Evolutionary conservation across 2,329 filamentous ascomycete species (phyloP), one percentile per base, ranked within the genome.

Genomic region (Epichloe brachyelytri): DNA sequence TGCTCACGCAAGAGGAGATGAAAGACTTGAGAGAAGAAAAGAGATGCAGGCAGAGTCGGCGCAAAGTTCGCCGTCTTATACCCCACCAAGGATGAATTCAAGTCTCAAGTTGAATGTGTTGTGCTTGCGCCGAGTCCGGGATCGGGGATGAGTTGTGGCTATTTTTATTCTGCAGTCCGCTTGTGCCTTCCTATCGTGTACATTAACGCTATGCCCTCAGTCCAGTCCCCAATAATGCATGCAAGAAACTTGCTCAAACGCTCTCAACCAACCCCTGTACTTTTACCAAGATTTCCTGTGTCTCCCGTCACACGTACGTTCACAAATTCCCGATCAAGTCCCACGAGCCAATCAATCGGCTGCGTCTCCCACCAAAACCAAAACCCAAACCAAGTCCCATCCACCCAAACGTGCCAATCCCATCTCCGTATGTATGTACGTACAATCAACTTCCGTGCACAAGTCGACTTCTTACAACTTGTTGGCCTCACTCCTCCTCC

Each of bases 161-260:
- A 7, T 30, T 30, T 4, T 30, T 11, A 10, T 10, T 10, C 8
- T 30, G 26, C 26, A 30, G 26, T 30, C 26, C 8, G 26, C 8
- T 4, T 30, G 26, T 10, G 26, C 26, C 10, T 30, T 30, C 8
- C 10, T 30, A 8, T 11, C 26, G 26, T 10, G 8, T 30, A 30
- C 26, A 8, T 8, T 0, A 30, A 30, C 5, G 20, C 22, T 33
- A 44, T 17, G 1, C n/a, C 17, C 39, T 41, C 39, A 17, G 39
- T 14, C 39, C 39, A 3, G 0, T 2, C 6, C 22, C 22, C 22
- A 7, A 6, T 5, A 8, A 11, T 20, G 12, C 26, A 33, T 15
- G 6, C 6, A 34, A 1, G 59, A 67, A 69, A 69, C 67, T 69
- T 69, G 67, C 67, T 69, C 67, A 69, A 69, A 69, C 63, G 57